These are phyloP conservation scores for Ustilago hordei DNA, from an alignment of 1,284 basidiomycete species.

Conservation along the genomic window DNA sequence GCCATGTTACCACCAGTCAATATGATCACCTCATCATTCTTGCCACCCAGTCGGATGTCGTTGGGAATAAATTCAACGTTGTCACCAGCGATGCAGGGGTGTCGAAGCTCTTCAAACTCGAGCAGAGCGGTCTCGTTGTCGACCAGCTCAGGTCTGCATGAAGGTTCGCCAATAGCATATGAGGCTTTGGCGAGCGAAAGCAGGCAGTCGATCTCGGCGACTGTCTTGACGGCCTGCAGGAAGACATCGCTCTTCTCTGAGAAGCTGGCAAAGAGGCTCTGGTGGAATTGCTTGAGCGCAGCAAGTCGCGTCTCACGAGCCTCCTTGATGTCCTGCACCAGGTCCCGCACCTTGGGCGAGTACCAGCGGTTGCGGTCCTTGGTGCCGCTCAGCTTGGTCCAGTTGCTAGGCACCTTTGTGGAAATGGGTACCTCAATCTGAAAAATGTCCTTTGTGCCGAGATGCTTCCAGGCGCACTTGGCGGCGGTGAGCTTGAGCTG, in stretches of 20 bases:
- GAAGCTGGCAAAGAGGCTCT: conserved; percentile 78
- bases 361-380: conserved; percentile 68
- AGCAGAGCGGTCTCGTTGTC: conserved; percentile 82
- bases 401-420: conserved; percentile 64
- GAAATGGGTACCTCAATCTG: conserved; percentile 66
- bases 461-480: conserved; percentile 66
- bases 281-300: conserved; percentile 65
- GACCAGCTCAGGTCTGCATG: conserved; percentile 88
- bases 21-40: conserved; percentile 82
- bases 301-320: conserved; percentile 67
- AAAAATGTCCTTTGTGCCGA: conserved; percentile 69
- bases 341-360: conserved; percentile 60
- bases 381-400: conserved; percentile 64
- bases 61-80: conserved; percentile 89
- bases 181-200: conserved; percentile 92
- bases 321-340: conserved; percentile 68
- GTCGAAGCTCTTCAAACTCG: conserved; percentile 84
- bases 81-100: conserved; percentile 75
- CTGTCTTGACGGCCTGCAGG: conserved; percentile 73
- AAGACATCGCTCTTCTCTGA: conserved; percentile 76
- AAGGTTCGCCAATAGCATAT: conserved; percentile 87
- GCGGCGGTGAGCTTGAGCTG: conserved; percentile 51
- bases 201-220: conserved; percentile 90
- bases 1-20: conserved; percentile 95
- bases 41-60: conserved; percentile 85